Evolutionary conservation across 2,329 filamentous ascomycete genomes (phyloP), one percentile per base, ranked within the genome.

Genomic region (Pyrenophora graminea): DNA sequence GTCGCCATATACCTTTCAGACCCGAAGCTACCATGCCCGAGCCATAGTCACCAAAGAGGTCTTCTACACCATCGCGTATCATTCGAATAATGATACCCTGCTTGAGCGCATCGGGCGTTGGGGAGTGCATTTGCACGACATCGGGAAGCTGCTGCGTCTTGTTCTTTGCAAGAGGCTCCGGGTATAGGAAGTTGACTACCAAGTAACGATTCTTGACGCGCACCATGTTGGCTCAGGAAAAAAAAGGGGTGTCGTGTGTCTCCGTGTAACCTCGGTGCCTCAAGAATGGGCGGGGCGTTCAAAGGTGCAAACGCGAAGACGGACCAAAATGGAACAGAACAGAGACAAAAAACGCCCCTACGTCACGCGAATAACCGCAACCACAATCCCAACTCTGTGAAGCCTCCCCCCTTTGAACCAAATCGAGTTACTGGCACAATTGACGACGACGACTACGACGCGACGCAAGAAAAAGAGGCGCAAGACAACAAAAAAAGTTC

Each of bases 151-250:
- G 27, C 27, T 30, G 75, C 30, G 62, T 60, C 39, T 60, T 63
- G 69, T 51, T 46, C 18, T 64, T 66, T 42, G 50, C 71, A 67
- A 55, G 53, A 10, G 83, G 77, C 6, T 85, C 81, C 0, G 92
- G 91, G 67, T 97, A 97, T 39, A 97, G 81, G 60, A 97, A 91
- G 70, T 96, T 90, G 56, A 97, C 85, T n/a, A 97, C 85, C 15
- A 99, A 83, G 73, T 99, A 99, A 66, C 94, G 87, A 74, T 96
- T 89, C 76, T 99, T 99, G 62, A 97, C 85, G 69, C 94, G 90
- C 53, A 99, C 94, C 94, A 99, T 97, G 36, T 8, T 45, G 42
- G 13, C 41, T 31, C 23, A 44, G 27, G 9, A 9, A 30, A 10
- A 9, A 10, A 9, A 9, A 25, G 4, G 23, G 23, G 23, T 25